These are phyloP conservation scores for Mayamaea pseudoterrestris DNA, from an alignment of 108 stramenopile genomes.

Conservation along the genomic window DNA sequence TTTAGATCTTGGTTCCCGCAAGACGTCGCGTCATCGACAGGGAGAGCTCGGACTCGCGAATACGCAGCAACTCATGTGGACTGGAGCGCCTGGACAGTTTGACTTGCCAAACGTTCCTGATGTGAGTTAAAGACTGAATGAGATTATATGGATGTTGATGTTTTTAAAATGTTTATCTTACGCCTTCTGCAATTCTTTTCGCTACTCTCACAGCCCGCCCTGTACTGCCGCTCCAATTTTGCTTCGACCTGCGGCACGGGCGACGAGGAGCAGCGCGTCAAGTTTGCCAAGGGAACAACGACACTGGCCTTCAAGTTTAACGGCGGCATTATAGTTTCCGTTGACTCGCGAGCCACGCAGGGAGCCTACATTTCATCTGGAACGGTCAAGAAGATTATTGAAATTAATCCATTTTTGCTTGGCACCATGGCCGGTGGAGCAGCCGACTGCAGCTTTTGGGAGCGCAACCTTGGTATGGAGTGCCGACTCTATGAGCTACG, in stretches of 20 bases:
- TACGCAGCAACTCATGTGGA: constrained; percentile 26
- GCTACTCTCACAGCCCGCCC: constrained; percentile 49
- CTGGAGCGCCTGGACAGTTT: constrained; percentile 35
- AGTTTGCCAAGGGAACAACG: constrained; percentile 98
- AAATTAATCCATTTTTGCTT: constrained; percentile 97
- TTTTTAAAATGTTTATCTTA: background rate
- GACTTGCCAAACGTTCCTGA: constrained; percentile 71
- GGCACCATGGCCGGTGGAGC: constrained; percentile 99
- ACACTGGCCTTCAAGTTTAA: constrained; percentile 99
- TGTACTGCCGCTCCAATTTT: constrained; percentile 77
- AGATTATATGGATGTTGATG: constrained; percentile 1
- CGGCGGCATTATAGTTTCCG: constrained; percentile 87
- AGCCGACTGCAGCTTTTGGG: constrained; percentile 99
- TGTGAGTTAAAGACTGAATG: constrained; percentile 37
- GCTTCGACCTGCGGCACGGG: constrained; percentile 76
- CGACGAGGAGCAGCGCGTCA: constrained; percentile 66
- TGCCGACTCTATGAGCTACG: constrained; percentile 96
- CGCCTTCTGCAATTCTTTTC: constrained; percentile 8
- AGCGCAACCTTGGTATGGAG: constrained; percentile 93
- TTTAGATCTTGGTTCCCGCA: constrained; percentile 70
- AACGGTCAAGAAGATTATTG: constrained; percentile 97
- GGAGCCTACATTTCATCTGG: constrained; percentile 96
- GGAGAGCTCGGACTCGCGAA: constrained; percentile 27
- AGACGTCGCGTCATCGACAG: constrained; percentile 23
- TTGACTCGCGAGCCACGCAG: constrained; percentile 97